These are phyloP conservation scores for Margaritispora aquatica DNA, from an alignment of 495 filamentous ascomycete species.

Conservation along the genomic window DNA sequence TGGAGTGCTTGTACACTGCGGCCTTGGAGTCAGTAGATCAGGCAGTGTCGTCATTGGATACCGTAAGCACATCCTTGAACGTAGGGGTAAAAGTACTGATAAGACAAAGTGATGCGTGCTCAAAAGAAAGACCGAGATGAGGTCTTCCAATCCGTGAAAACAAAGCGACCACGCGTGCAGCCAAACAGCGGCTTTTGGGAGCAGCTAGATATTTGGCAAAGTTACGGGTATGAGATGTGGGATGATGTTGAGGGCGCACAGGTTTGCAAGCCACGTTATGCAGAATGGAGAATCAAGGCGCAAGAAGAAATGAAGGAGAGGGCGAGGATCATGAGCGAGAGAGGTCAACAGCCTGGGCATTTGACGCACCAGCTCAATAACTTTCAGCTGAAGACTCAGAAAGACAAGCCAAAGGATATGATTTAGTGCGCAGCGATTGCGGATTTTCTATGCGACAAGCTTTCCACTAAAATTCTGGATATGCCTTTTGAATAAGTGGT, in stretches of 20 bases:
- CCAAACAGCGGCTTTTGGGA: neutral
- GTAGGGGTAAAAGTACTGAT: neutral
- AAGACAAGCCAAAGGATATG: no score
- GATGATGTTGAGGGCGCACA: neutral
- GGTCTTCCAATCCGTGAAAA: neutral
- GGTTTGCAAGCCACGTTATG: neutral
- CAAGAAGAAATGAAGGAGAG: neutral
- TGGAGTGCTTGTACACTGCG: neutral
- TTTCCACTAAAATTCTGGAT: no score
- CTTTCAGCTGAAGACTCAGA: neutral
- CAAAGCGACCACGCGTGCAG: neutral
- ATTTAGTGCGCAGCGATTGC: neutral
- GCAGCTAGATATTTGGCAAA: neutral
- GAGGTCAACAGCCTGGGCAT: neutral
- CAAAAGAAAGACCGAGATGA: neutral
- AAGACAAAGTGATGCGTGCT: neutral
- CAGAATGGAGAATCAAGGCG: neutral
- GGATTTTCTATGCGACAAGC: no score
- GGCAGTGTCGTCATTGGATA: conserved; percentile 1
- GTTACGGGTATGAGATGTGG: neutral
- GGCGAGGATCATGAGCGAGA: neutral
- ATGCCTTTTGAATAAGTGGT: no score
- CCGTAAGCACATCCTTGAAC: neutral
- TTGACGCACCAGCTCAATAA: neutral
- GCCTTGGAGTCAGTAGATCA: neutral